These are phyloP conservation scores for Ceratobasidium papillatum DNA, from an alignment of 1,284 basidiomycete species.

Conservation along the genomic window DNA sequence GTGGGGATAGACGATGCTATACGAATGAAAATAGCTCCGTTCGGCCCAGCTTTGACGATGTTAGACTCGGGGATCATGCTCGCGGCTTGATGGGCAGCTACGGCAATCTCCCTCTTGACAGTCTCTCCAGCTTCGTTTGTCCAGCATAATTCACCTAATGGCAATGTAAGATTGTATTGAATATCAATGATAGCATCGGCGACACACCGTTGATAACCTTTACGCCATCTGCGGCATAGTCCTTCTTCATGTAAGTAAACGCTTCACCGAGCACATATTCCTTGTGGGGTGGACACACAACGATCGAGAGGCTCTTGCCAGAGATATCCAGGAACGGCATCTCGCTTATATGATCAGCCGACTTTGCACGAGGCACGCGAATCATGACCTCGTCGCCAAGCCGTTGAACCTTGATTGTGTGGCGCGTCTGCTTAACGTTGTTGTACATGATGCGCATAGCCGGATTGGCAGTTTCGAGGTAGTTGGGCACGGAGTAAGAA, in stretches of 20 bases:
- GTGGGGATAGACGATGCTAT: slow-evolving; percentile 35
- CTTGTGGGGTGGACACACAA: slow-evolving; percentile 47
- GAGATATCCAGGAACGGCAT: slow-evolving; percentile 48
- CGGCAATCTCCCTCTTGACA: slow-evolving; percentile 39
- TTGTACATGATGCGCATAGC: slow-evolving; percentile 46
- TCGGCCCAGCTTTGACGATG: slow-evolving; percentile 44
- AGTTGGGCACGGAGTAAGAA: slow-evolving; percentile 53
- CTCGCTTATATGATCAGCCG: slow-evolving; percentile 38
- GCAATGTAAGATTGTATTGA: not conserved
- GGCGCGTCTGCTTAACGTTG: slow-evolving; percentile 35
- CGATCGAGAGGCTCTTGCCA: slow-evolving; percentile 47
- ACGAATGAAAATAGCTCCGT: slow-evolving; percentile 49
- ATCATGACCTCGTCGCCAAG: slow-evolving; percentile 50
- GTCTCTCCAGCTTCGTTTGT: slow-evolving; percentile 19
- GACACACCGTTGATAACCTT: slow-evolving; percentile 49
- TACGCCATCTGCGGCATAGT: slow-evolving; percentile 40
- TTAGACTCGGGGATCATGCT: slow-evolving; percentile 34
- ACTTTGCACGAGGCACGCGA: slow-evolving; percentile 47
- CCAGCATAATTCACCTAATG: slow-evolving; percentile 42
- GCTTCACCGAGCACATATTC: slow-evolving; percentile 24
- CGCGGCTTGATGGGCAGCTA: slow-evolving; percentile 27
- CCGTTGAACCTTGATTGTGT: slow-evolving; percentile 44
- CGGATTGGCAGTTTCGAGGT: slow-evolving; percentile 48
- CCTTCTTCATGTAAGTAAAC: not conserved
- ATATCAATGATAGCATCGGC: not conserved